Percentiles rank a stretch among this genome's conserved stretches.
Conservation (phyloP, 2,329 filamentous ascomycete genomes). For the Lecanicillium sp. region DNA sequence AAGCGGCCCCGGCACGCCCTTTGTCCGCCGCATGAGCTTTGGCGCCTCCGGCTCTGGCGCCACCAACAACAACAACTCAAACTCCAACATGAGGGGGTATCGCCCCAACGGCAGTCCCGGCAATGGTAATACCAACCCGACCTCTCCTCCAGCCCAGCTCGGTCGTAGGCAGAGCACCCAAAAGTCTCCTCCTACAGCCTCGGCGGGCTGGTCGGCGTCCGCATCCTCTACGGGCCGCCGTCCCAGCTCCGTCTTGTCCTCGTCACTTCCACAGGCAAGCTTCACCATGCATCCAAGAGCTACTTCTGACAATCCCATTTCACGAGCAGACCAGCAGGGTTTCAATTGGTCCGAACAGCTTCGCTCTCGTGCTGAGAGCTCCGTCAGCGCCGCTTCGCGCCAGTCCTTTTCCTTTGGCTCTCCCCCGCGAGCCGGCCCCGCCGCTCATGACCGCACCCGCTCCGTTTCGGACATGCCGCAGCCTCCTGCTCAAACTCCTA, state of each 20-base stretch:
- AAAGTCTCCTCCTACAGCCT: constrained; percentile 16
- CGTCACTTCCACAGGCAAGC: constrained; percentile 47
- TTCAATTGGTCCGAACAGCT: constrained; percentile 98
- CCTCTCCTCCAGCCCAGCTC: constrained; percentile 26
- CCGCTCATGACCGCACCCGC: constrained; percentile 59
- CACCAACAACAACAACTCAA: constrained; percentile 11
- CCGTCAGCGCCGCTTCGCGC: constrained; percentile 44
- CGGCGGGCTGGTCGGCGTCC: constrained; percentile 17
- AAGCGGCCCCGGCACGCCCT: constrained; percentile 62
- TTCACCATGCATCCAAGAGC: constrained; percentile 46
- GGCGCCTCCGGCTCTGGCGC: constrained; percentile 71
- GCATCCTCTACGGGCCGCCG: constrained; percentile 26
- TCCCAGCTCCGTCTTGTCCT: constrained; percentile 24
- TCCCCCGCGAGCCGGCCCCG: constrained; percentile 23
- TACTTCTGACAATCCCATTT: constrained; percentile 55
- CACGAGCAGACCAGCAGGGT: constrained; percentile 68
- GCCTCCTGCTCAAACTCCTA: constrained; percentile 42
- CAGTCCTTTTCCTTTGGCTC: constrained; percentile 49
- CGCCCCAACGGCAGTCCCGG: constrained; percentile 50
- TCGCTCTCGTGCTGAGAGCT: constrained; percentile 82
- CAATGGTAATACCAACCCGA: constrained; percentile 49
- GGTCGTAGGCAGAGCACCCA: constrained; percentile 22
- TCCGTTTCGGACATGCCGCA: constrained; percentile 58
- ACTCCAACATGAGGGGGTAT: constrained; percentile 40
- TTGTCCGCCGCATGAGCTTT: constrained; percentile 81